Evolutionary conservation across 1,139 yeast genomes (phyloP).

Genomic region (Magnusiomyces fungicola): DNA sequence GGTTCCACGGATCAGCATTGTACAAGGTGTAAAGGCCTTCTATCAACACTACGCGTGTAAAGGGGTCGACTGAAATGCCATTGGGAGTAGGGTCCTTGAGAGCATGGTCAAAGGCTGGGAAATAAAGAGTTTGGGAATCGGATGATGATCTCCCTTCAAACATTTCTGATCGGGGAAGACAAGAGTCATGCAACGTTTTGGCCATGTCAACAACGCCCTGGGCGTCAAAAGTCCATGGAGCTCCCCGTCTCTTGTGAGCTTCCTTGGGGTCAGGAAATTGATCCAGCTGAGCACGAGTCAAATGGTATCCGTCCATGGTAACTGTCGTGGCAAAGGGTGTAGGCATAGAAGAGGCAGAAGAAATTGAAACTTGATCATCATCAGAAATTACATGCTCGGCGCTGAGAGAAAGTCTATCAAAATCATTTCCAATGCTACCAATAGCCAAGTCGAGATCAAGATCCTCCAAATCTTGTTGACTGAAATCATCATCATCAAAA

Average conservation of each 20-base stretch:
- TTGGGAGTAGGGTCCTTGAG: constrained; percentile 52
- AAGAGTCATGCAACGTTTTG: constrained; percentile 5
- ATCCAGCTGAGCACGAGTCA: constrained; percentile 49
- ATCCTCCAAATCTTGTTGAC: not conserved
- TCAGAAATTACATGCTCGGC: constrained; percentile 11
- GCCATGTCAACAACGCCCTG: constrained; percentile 11
- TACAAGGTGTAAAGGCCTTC: constrained; percentile 37
- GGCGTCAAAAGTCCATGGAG: constrained; percentile 73
- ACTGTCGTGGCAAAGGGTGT: constrained; percentile 23
- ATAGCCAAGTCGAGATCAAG: not conserved
- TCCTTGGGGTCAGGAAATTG: constrained; percentile 45
- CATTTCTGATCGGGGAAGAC: not conserved
- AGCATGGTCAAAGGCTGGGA: constrained; percentile 72
- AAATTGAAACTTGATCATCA: not conserved
- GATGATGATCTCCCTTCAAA: not conserved
- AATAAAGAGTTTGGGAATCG: constrained; percentile 1
- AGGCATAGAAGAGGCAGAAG: too few relatives aligned
- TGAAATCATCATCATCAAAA: too few relatives aligned
- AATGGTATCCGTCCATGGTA: constrained; percentile 82
- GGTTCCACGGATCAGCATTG: constrained; percentile 30
- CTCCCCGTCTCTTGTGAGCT: constrained; percentile 66
- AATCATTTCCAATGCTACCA: too few relatives aligned
- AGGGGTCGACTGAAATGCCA: constrained; percentile 40
- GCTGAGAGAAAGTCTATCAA: too few relatives aligned
- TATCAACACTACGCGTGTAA: constrained; percentile 43